Evolutionary conservation across 192 early-diverging fungal species (phyloP).

Genomic region (Dispira parvispora): DNA sequence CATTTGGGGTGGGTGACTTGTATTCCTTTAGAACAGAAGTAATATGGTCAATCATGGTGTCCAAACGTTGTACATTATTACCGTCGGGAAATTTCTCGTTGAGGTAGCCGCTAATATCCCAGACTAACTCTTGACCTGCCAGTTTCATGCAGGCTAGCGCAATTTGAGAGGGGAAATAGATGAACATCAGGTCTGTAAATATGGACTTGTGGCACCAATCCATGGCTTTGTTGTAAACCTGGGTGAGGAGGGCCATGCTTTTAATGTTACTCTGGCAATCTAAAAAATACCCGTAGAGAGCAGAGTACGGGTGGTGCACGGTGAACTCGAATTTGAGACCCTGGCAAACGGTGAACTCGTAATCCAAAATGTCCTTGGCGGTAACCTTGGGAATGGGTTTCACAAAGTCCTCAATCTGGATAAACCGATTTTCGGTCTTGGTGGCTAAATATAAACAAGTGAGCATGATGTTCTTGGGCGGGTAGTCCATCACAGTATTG

Average conservation of each 20-base stretch:
- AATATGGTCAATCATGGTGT: conserved; percentile 32
- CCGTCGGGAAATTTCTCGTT: conserved; percentile 22
- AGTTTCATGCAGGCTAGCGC: conserved; percentile 47
- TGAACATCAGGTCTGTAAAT: conserved; percentile 51
- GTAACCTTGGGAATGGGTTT: conserved; percentile 28
- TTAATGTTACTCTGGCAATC: conserved; percentile 42
- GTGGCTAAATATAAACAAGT: conserved; percentile 62
- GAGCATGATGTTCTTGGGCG: conserved; percentile 59
- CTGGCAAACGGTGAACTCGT: conserved; percentile 53
- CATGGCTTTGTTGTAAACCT: conserved; percentile 34
- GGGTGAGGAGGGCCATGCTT: conserved; percentile 15
- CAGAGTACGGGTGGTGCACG: conserved; percentile 53
- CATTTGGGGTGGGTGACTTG: conserved; percentile 22
- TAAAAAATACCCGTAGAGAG: conserved; percentile 50
- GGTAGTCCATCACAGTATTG: conserved; percentile 67
- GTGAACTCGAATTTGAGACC: conserved; percentile 58
- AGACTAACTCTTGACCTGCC: conserved; percentile 32
- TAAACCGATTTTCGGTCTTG: conserved; percentile 53
- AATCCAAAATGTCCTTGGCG: conserved; percentile 32
- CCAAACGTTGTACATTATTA: conserved; percentile 23
- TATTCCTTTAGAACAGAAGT: conserved; percentile 25
- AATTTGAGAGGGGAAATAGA: conserved; percentile 63
- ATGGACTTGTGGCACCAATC: conserved; percentile 38
- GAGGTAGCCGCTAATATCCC: conserved; percentile 34
- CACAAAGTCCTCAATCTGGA: conserved; percentile 57